Evolutionary conservation across 306 rosid species (phyloP), one percentile per base, ranked within the genome.

Genomic region (Malus sieversii): DNA sequence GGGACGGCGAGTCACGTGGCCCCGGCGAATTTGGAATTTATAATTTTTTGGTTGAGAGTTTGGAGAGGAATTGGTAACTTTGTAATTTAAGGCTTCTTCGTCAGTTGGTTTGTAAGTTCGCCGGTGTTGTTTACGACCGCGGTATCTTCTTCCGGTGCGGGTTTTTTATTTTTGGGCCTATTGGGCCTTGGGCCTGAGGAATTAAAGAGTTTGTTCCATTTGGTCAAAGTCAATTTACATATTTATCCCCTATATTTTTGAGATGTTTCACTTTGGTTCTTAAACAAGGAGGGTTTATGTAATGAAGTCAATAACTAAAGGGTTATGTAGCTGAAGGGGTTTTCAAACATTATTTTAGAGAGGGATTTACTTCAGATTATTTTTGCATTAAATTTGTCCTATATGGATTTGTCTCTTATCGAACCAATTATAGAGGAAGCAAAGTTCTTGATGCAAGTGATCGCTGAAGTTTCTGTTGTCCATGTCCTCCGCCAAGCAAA

Each of bases 1-100:
- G 73, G 6, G 60, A 70, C 70, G 19, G 6, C 58, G 44, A 5
- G 75, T 80, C 88, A 85, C 91, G 85, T 85, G 90, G 88, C 61
- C 29, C 80, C 77, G 75, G 71, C 67, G 58, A 69, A 45, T 3
- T 60, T 35, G 82, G 75, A 67, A 35, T 16, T 33, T 52, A 15
- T 27, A 27, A 2, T 12, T 62, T 57, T 6, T 62, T 27, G 66
- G 35, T 64, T n/a, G 66, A 11, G 10, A 45, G 53, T 29, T 20
- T 40, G 18, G 55, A 15, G 30, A 44, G 14, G 2, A 20, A 15
- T 12, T 35, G 70, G 61, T 8, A 33, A 65, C 6, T 32, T 65
- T 72, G 57, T 9, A 27, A 4, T 16, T 13, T 8, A 69, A 14
- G 52, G 12, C 8, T 22, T 32, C 14, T 35, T 32, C 19, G 52